Evolutionary conservation across 2,329 filamentous ascomycete species (phyloP), one percentile per base, ranked within the genome.

Genomic region (Cercospora sp.): DNA sequence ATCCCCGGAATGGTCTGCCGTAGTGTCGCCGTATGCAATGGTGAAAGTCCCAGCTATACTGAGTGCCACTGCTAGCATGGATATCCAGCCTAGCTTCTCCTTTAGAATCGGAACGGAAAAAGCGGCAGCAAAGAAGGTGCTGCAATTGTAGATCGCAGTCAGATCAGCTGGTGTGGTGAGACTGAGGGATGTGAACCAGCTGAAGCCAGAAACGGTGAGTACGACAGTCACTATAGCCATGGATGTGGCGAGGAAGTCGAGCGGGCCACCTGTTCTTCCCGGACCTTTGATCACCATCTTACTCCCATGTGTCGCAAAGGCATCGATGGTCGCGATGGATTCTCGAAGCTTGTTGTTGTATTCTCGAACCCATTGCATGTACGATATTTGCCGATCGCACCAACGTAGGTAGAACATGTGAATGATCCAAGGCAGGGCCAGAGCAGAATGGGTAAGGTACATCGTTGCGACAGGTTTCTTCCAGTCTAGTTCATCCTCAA

Each of bases 91-190:
- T 2, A 78, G 69, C 43, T 69, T 73, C 60, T 78, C 75, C 28
- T 72, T 73, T 18, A 78, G 68, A 3, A 78, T 63, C 2, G 77
- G 77, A 0, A 78, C 73, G 49, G 70, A 73, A 69, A 78, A 78
- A 0, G 72, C 74, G 5, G 76, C 76, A 12, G 77, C 77, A 63
- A 78, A 78, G 70, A 78, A 78, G 1, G 75, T 78, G n/a, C 74
- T 71, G 67, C 73, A 76, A 63, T 78, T 78, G 74, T 78, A 77
- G 66, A 78, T 78, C 5, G 77, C 77, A 28, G 76, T 77, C 34
- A 78, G 66, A 69, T 78, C 77, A 16, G 74, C 74, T 1, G 77
- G 77, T 8, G 77, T 78, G 18, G 77, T 78, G 12, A 77, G 67
- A 18, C 70, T 71, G 24, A 78, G 67, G 3, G 76, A 68, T 3